Percentiles rank a stretch among this genome's conserved stretches.
Evolutionary conservation across 371 early-diverging fungal genomes (phyloP).

Genomic region (Lichtheimia ornata): DNA sequence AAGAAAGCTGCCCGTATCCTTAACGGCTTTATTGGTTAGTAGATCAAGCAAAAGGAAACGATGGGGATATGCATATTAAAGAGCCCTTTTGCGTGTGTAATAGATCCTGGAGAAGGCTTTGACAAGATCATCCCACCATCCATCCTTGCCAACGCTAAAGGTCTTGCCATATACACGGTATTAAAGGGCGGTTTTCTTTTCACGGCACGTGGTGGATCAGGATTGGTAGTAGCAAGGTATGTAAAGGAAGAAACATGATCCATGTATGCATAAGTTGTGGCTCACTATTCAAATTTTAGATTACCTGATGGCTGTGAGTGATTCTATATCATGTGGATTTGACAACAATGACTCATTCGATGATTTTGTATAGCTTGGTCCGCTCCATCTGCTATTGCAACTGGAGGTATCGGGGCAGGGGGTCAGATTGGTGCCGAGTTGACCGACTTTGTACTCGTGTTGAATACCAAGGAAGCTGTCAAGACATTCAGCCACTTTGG

Average conservation of each 20-base stretch:
- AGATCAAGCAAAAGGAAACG: neutral
- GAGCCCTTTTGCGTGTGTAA: neutral
- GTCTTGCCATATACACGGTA: constrained; percentile 89
- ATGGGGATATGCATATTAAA: neutral
- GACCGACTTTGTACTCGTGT: constrained; percentile 89
- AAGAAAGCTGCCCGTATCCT: constrained; percentile 76
- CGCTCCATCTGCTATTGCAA: constrained; percentile 77
- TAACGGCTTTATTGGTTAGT: constrained; percentile 69
- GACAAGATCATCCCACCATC: constrained; percentile 77
- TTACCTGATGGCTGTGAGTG: constrained; percentile 20
- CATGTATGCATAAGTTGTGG: no score
- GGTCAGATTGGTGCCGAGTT: constrained; percentile 88
- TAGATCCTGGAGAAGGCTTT: constrained; percentile 64
- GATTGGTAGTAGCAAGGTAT: constrained; percentile 82
- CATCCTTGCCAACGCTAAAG: constrained; percentile 79
- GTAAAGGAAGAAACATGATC: neutral
- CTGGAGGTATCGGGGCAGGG: constrained; percentile 85
- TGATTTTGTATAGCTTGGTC: constrained; percentile 64
- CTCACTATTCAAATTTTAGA: constrained; percentile 3
- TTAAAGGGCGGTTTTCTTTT: constrained; percentile 92
- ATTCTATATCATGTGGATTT: neutral
- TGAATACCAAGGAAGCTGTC: constrained; percentile 85
- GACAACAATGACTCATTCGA: constrained; percentile 3
- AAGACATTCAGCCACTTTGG: constrained; percentile 89
- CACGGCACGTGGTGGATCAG: constrained; percentile 88